phyloP scores from a whole-genome alignment of 768 basidiomycete species.

The Leccinum broughii region DNA sequence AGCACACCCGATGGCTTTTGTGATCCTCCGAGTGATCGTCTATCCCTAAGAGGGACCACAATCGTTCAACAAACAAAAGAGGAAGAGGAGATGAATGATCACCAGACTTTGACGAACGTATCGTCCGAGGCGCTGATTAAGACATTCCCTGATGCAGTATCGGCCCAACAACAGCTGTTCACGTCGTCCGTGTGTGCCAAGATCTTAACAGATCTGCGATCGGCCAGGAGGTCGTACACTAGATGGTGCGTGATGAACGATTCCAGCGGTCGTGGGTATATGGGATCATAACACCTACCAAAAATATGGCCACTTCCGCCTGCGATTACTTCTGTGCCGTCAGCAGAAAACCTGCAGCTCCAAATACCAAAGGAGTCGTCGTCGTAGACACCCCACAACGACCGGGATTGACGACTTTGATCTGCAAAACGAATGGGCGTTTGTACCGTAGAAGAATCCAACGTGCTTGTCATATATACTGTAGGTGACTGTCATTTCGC shows the following conservation, averaged over 20 bases:
- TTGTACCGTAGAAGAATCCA: conserved; percentile 61
- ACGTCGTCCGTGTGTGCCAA: conserved; percentile 88
- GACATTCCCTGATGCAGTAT: conserved; percentile 88
- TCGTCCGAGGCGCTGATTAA: conserved; percentile 96
- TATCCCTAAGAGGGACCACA: conserved; percentile 41
- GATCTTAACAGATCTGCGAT: conserved; percentile 80
- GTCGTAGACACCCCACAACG: conserved; percentile 35
- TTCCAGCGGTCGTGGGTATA: background rate
- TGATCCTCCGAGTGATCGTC: conserved; percentile 46
- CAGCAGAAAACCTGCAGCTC: conserved; percentile 95
- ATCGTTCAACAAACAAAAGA: background rate
- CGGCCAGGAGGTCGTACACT: conserved; percentile 91
- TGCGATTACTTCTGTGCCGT: conserved; percentile 93
- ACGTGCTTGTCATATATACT: conserved; percentile 72
- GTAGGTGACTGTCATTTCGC: conserved; percentile 56
- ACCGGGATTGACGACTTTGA: conserved; percentile 38
- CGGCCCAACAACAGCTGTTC: conserved; percentile 96
- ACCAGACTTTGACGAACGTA: conserved; percentile 95
- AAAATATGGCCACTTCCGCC: conserved; percentile 85
- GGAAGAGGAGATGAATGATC: conserved; percentile 17
- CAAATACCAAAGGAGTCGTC: conserved; percentile 73
- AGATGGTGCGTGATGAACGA: conserved; percentile 7
- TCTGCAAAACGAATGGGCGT: conserved; percentile 63
- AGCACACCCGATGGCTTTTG: conserved; percentile 88
- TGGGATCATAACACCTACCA: conserved; percentile 39